Conservation (phyloP, 2,329 filamentous ascomycete genomes). For the Aspergillus transmontanensis region DNA sequence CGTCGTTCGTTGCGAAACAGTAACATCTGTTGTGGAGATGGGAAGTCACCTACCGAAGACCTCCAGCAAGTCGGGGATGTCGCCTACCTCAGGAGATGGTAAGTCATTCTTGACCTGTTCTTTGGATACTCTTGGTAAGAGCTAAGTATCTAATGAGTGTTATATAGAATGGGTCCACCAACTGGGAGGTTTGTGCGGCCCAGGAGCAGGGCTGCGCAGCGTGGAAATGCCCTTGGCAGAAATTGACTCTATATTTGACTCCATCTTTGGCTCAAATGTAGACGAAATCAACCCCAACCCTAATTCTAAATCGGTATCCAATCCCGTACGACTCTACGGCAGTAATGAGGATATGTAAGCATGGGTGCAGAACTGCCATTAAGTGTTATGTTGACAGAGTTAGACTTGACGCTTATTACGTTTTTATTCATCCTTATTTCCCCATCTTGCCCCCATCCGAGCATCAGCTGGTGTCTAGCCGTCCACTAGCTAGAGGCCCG, state of each 20-base stretch:
- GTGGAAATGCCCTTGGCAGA: slow-evolving; percentile 51
- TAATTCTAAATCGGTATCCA: background rate
- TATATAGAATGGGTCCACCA: slow-evolving; percentile 22
- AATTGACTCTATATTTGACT: slow-evolving; percentile 54
- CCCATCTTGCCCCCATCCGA: slow-evolving; percentile 31
- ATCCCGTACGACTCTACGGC: slow-evolving; percentile 46
- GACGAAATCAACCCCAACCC: background rate
- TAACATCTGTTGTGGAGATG: background rate
- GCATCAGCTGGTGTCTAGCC: slow-evolving; percentile 17
- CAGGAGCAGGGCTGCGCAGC: slow-evolving; percentile 52
- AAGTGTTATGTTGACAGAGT: background rate
- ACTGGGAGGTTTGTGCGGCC: slow-evolving; percentile 38
- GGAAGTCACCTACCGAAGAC: background rate
- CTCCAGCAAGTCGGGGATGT: background rate
- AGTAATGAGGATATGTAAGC: slow-evolving; percentile 47
- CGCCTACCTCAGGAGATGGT: background rate
- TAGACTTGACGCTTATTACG: slow-evolving; percentile 35
- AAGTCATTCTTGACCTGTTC: background rate
- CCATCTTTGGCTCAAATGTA: slow-evolving; percentile 21
- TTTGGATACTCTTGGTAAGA: background rate
- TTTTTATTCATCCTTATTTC: slow-evolving; percentile 34
- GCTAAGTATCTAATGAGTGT: background rate
- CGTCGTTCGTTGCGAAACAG: no score
- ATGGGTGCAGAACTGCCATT: background rate
- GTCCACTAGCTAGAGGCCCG: slow-evolving; percentile 11